phyloP scores from a whole-genome alignment of 306 rosid species.

The Herpetospermum pedunculosum region DNA sequence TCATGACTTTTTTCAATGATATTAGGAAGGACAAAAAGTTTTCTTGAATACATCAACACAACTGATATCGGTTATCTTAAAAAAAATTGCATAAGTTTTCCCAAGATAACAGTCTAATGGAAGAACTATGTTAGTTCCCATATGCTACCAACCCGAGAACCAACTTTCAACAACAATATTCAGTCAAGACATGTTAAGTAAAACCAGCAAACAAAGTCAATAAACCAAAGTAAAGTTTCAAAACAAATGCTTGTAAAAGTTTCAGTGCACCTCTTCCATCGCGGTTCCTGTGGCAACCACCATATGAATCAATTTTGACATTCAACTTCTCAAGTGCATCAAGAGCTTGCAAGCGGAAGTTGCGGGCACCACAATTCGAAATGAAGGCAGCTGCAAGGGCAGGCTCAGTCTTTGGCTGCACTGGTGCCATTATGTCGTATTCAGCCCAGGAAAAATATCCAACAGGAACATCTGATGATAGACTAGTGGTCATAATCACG shows the following conservation, averaged over 20 bases:
- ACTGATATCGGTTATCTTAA: not conserved
- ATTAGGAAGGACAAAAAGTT: not conserved
- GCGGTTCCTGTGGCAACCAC: slow-evolving; percentile 79
- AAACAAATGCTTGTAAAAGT: not conserved
- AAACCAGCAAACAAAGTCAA: not conserved
- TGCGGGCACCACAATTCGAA: slow-evolving; percentile 92
- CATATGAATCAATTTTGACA: slow-evolving; percentile 73
- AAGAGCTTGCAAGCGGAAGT: slow-evolving; percentile 93
- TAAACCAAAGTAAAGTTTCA: not conserved
- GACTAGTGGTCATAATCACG: slow-evolving; percentile 88
- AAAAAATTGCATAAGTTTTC: not conserved
- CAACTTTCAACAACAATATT: not conserved
- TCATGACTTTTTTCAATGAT: not conserved
- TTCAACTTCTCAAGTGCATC: slow-evolving; percentile 65
- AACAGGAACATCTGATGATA: slow-evolving; percentile 94
- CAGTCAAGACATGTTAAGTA: not conserved
- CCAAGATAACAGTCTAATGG: not conserved
- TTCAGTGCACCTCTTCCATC: slow-evolving; percentile 31
- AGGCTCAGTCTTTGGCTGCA: slow-evolving; percentile 67
- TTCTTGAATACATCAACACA: not conserved
- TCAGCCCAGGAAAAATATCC: slow-evolving; percentile 99
- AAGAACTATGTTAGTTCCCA: not conserved
- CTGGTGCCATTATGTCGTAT: slow-evolving; percentile 87
- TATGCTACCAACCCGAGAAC: not conserved
- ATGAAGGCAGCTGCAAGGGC: slow-evolving; percentile 95